A percentile compares a stretch with the other conserved stretches of the same genome.
phyloP scores from a whole-genome alignment of 768 basidiomycete species.

The Collybia sordida region DNA sequence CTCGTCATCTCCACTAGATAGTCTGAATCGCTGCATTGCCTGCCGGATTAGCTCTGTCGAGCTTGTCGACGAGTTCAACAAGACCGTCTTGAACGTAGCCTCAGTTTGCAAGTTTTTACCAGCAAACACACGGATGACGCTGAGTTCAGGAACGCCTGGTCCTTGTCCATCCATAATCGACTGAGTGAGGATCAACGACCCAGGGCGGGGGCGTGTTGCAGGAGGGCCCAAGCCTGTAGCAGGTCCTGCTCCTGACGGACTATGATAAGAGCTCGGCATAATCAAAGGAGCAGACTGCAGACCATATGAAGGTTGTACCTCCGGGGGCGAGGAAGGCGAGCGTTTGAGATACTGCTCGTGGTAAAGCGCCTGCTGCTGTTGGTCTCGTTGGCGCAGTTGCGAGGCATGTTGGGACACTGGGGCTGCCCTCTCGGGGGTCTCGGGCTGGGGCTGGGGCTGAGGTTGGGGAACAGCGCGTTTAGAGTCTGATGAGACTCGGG shows the following conservation, averaged over 20 bases:
- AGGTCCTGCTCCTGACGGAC: conserved; percentile 21
- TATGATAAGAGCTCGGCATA: conserved; percentile 41
- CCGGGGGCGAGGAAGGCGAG: conserved; percentile 78
- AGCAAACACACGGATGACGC: conserved; percentile 94
- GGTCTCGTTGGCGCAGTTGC: conserved; percentile 82
- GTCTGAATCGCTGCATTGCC: conserved; percentile 90
- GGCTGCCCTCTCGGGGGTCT: conserved; percentile 25
- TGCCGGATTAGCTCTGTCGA: conserved; percentile 85
- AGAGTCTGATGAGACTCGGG: conserved; percentile 26
- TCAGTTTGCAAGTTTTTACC: conserved; percentile 89
- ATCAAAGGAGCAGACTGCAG: conserved; percentile 73
- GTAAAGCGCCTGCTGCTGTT: conserved; percentile 85
- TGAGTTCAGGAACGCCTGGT: conserved; percentile 74
- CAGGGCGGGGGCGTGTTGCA: conserved; percentile 63
- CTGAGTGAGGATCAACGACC: conserved; percentile 71
- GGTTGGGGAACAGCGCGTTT: conserved; percentile 21
- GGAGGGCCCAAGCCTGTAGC: conserved; percentile 52
- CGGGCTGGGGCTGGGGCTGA: conserved; percentile 21
- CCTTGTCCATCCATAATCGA: conserved; percentile 61
- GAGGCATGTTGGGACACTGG: conserved; percentile 67
- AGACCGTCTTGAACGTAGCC: conserved; percentile 97
- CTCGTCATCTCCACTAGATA: conserved; percentile 61
- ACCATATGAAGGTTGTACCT: conserved; percentile 73
- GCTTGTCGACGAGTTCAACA: conserved; percentile 85
- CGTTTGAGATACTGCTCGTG: conserved; percentile 86